Evolutionary conservation across 2,329 filamentous ascomycete species (phyloP).

Genomic region (Aspergillus jensenii): DNA sequence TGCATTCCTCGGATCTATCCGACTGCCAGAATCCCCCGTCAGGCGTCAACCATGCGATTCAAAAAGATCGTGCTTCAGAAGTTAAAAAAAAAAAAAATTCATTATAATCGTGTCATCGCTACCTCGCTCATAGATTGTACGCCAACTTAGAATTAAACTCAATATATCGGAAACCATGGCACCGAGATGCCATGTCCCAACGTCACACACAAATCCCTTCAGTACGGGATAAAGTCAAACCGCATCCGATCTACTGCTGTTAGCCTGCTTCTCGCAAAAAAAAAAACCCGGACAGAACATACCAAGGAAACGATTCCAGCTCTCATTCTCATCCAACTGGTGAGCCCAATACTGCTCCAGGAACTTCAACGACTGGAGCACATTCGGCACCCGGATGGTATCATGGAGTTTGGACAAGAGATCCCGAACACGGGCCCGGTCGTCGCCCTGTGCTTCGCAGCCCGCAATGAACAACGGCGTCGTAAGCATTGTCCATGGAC

Average conservation of each 20-base stretch:
- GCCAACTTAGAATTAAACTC: not conserved
- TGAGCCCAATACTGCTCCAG: constrained; percentile 41
- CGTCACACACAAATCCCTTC: not conserved
- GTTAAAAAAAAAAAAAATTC: not conserved
- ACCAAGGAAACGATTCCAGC: constrained; percentile 43
- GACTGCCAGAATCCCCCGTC: not conserved
- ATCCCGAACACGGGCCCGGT: constrained; percentile 33
- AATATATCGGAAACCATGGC: not conserved
- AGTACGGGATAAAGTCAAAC: constrained; percentile 25
- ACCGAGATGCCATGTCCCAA: not conserved
- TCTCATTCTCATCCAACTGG: constrained; percentile 32
- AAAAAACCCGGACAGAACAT: constrained; percentile 4
- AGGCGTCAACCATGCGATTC: not conserved
- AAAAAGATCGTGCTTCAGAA: not conserved
- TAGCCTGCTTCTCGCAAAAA: not conserved
- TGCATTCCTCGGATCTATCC: not conserved
- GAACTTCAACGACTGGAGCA: constrained; percentile 42
- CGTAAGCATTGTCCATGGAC: constrained; percentile 44
- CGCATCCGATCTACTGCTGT: constrained; percentile 32
- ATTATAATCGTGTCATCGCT: not conserved
- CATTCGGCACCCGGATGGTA: constrained; percentile 43
- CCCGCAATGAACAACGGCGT: constrained; percentile 46
- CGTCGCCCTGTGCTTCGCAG: constrained; percentile 40
- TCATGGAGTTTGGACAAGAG: constrained; percentile 37
- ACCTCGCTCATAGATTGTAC: not conserved